Percentiles rank a stretch among this genome's conserved stretches.
Evolutionary conservation across 805 yeast species (phyloP).

Genomic region (Yarrowia sp.): DNA sequence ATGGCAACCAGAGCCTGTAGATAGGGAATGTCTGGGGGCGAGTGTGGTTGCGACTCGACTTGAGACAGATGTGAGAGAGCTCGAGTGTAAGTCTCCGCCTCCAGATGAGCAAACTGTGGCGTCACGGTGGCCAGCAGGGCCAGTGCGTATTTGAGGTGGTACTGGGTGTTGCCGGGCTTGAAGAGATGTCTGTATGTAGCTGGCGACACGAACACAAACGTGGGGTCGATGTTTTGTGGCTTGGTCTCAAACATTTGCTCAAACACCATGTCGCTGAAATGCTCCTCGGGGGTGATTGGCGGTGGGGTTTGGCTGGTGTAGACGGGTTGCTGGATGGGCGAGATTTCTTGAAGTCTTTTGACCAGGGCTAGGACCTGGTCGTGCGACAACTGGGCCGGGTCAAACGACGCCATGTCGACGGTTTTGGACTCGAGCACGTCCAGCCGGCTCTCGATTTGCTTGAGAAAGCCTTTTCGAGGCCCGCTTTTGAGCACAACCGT

Average conservation of each 20-base stretch:
- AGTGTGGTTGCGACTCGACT: constrained; percentile 10
- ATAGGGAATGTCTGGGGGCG: constrained; percentile 14
- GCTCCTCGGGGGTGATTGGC: constrained; percentile 19
- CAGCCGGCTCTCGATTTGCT: constrained; percentile 25
- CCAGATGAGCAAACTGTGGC: constrained; percentile 8
- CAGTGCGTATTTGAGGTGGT: constrained; percentile 23
- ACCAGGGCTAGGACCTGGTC: constrained; percentile 22
- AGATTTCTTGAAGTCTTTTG: constrained; percentile 6
- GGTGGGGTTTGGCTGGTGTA: constrained; percentile 6
- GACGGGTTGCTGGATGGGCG: constrained; percentile 16
- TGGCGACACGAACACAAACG: constrained; percentile 26
- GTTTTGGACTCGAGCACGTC: constrained; percentile 10
- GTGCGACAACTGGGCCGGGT: constrained; percentile 17
- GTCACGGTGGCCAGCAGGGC: constrained; percentile 19
- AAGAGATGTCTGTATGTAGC: neutral
- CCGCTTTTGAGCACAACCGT: constrained; percentile 29
- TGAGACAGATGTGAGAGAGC: constrained; percentile 15
- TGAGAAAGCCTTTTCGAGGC: constrained; percentile 27
- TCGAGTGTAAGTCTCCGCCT: constrained; percentile 1
- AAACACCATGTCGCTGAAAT: constrained; percentile 3
- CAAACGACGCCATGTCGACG: constrained; percentile 23
- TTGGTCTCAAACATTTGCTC: constrained; percentile 16
- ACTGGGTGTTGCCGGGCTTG: constrained; percentile 19
- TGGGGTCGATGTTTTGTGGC: constrained; percentile 23
- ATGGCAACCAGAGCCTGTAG: constrained; percentile 14